Evolutionary conservation across 176 grass and related monocot genomes (phyloP).

Genomic region (Rhynchospora tenuis): DNA sequence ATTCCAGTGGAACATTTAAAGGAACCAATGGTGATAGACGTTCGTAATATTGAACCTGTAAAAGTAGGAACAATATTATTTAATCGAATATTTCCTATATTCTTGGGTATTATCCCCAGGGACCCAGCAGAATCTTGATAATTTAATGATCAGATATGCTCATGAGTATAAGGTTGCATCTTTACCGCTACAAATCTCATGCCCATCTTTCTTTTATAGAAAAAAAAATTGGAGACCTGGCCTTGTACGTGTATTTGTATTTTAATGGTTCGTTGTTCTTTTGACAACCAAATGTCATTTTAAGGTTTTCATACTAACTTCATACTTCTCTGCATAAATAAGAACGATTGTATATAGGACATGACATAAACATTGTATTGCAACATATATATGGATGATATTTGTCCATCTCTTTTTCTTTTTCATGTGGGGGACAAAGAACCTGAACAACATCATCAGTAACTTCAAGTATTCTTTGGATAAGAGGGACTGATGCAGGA

Average conservation of each 20-base stretch:
- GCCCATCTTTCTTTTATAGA: background rate
- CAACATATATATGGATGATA: background rate
- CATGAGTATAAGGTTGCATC: background rate
- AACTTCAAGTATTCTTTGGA: slow-evolving; percentile 78
- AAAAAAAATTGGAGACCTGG: background rate
- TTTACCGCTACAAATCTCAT: background rate
- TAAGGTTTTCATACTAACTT: background rate
- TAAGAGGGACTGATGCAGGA: slow-evolving; percentile 86
- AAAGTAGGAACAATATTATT: slow-evolving; percentile 12
- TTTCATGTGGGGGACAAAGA: background rate
- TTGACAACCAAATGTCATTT: background rate
- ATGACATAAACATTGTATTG: background rate
- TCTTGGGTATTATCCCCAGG: background rate
- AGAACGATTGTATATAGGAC: background rate
- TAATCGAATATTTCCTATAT: background rate
- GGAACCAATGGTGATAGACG: slow-evolving; percentile 83
- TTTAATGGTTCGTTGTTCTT: background rate
- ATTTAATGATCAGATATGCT: background rate
- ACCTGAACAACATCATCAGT: slow-evolving; percentile 87
- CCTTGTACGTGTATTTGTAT: background rate
- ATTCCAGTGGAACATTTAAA: slow-evolving; percentile 63
- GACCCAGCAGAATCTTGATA: background rate
- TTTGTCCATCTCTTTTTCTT: background rate
- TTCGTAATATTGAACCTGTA: slow-evolving; percentile 90
- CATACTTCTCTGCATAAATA: background rate